Evolutionary conservation across 306 rosid species (phyloP).

Genomic region (Lupinus albus): DNA sequence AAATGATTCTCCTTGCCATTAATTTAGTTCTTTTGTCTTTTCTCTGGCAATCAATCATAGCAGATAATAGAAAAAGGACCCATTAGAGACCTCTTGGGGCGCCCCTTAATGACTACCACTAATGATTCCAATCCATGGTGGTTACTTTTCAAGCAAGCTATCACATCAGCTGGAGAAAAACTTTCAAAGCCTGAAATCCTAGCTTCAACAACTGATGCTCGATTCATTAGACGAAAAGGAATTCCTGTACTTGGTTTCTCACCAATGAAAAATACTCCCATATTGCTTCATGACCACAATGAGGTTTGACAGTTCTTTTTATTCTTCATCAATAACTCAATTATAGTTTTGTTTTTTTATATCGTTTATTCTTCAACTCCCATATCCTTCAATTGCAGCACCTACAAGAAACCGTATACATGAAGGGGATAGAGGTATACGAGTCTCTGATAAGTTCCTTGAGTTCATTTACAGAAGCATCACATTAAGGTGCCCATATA

Average conservation of each 20-base stretch:
- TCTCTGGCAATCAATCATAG: conserved; percentile 35
- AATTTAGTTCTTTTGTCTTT: conserved; percentile 26
- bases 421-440: conserved; percentile 81
- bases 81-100: conserved; percentile 64
- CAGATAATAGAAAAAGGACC: conserved; percentile 76
- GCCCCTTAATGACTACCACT: conserved; percentile 64
- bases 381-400: conserved; percentile 55
- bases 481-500: conserved; percentile 36
- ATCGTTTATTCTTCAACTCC: not conserved
- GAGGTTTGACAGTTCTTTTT: conserved; percentile 54
- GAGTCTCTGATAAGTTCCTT: conserved; percentile 82
- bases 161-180: conserved; percentile 70
- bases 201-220: conserved; percentile 80
- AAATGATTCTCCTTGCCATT: conserved; percentile 18
- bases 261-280: conserved; percentile 84
- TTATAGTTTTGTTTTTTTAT: not conserved
- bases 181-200: conserved; percentile 85
- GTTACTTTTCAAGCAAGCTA: conserved; percentile 72
- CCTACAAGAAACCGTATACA: conserved; percentile 66
- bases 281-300: conserved; percentile 92
- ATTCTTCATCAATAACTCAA: conserved; percentile 6
- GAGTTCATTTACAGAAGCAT: conserved; percentile 58
- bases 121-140: conserved; percentile 94
- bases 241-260: conserved; percentile 90
- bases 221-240: conserved; percentile 67